These are phyloP conservation scores for Nannochloris sp. DNA, from an alignment of 139 green algal species.

Conservation along the genomic window DNA sequence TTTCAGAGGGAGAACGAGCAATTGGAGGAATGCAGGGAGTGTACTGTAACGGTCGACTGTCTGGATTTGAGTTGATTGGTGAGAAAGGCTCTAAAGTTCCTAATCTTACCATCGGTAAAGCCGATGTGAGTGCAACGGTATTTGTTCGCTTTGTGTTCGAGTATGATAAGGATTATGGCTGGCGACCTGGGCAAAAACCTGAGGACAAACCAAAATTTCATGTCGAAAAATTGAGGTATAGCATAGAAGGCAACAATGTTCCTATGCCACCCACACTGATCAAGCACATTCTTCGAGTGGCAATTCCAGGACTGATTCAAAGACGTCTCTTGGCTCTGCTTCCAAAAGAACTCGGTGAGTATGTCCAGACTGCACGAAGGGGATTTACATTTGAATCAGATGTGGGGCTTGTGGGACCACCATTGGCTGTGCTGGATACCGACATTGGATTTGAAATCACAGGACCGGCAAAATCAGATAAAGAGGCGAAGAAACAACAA, in stretches of 20 bases:
- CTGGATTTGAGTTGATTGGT: constrained; percentile 54
- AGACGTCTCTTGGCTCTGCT: constrained; percentile 35
- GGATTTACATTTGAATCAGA: constrained; percentile 28
- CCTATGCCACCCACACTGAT: constrained; percentile 56
- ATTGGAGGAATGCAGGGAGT: constrained; percentile 19
- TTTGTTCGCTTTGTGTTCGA: constrained; percentile 36
- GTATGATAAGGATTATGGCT: constrained; percentile 27
- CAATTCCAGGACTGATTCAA: constrained; percentile 36
- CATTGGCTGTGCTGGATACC: constrained; percentile 47
- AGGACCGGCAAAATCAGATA: constrained; percentile 11
- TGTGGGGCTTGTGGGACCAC: constrained; percentile 33
- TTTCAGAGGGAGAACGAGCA: neutral
- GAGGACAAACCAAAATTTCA: constrained; percentile 34
- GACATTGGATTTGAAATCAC: constrained; percentile 41
- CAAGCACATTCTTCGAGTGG: constrained; percentile 39
- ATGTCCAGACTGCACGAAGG: constrained; percentile 30
- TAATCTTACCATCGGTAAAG: constrained; percentile 53
- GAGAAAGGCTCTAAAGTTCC: constrained; percentile 72
- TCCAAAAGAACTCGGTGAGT: constrained; percentile 47
- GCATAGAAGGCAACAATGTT: constrained; percentile 37
- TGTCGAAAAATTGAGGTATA: constrained; percentile 37
- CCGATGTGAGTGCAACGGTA: constrained; percentile 43
- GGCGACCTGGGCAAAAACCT: constrained; percentile 7
- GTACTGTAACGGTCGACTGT: constrained; percentile 38
- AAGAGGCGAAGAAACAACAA: constrained; percentile 37